Conservation (phyloP, 495 filamentous ascomycete genomes). For the Penicillium ucsense region DNA sequence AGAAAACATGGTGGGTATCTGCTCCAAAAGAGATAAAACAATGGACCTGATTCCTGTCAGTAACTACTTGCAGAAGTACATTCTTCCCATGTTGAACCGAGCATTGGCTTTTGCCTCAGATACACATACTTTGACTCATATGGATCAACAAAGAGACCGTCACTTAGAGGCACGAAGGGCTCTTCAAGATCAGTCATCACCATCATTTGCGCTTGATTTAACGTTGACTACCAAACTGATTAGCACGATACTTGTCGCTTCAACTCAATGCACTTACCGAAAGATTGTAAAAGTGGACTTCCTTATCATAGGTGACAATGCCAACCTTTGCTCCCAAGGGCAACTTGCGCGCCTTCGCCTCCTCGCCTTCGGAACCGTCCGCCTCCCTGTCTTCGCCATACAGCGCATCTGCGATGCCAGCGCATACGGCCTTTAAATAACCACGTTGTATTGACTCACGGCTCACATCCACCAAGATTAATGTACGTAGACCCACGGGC, state of each 20-base stretch:
- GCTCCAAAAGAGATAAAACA: slow-evolving; percentile 72
- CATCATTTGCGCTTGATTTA: slow-evolving; percentile 94
- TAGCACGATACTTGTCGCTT: slow-evolving; percentile 9
- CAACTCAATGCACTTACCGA: slow-evolving; percentile 43
- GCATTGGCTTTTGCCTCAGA: too few relatives aligned
- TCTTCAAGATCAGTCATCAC: slow-evolving; percentile 98
- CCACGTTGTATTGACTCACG: slow-evolving; percentile 83
- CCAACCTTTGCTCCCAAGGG: slow-evolving; percentile 80
- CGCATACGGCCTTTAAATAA: slow-evolving; percentile 83
- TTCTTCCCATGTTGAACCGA: too few relatives aligned
- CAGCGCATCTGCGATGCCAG: slow-evolving; percentile 74
- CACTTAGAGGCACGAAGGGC: slow-evolving; percentile 85
- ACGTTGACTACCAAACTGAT: slow-evolving; percentile 43
- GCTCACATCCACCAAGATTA: slow-evolving; percentile 89
- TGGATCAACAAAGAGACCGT: slow-evolving; percentile 91
- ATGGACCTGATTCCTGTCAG: slow-evolving; percentile 41
- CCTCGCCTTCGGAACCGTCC: slow-evolving; percentile 47
- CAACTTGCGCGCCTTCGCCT: slow-evolving; percentile 41
- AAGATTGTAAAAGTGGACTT: slow-evolving; percentile 96
- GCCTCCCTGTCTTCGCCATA: slow-evolving; percentile 52
- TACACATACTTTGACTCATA: slow-evolving; percentile 68
- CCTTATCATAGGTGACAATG: slow-evolving; percentile 91
- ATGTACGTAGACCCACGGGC: slow-evolving; percentile 73
- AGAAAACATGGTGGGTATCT: slow-evolving; percentile 76
- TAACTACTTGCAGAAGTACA: slow-evolving; percentile 3